These are phyloP conservation scores for Saturnispora mendoncae DNA, from an alignment of 805 yeast species.

Conservation along the genomic window DNA sequence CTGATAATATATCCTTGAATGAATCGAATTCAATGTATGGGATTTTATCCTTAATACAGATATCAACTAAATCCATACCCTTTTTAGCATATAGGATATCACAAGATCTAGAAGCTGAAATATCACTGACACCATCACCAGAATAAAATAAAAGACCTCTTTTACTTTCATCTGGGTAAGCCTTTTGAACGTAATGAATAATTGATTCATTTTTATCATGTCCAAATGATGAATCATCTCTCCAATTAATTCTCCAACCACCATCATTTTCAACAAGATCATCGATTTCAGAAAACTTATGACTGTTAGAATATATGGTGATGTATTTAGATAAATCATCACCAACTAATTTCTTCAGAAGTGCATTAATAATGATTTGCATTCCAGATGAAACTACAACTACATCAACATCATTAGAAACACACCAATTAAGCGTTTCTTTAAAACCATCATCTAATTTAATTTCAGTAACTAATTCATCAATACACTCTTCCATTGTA, in stretches of 20 bases:
- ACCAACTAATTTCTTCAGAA: constrained; percentile 52
- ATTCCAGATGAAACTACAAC: constrained; percentile 89
- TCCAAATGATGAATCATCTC: constrained; percentile 83
- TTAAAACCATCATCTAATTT: constrained; percentile 86
- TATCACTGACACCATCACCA: constrained; percentile 96
- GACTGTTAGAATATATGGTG: constrained; percentile 67
- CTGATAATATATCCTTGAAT: constrained; percentile 64
- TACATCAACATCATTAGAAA: constrained; percentile 62
- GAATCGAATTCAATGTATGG: constrained; percentile 78
- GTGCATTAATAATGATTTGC: constrained; percentile 80
- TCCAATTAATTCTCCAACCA: constrained; percentile 77
- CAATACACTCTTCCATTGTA: constrained; percentile 67
- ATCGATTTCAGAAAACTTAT: constrained; percentile 68
- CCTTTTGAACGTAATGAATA: constrained; percentile 34
- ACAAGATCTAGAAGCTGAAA: constrained; percentile 92
- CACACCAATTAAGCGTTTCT: constrained; percentile 73
- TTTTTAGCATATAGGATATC: constrained; percentile 87
- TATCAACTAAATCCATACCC: constrained; percentile 82
- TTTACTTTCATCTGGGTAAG: constrained; percentile 24
- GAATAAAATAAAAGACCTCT: constrained; percentile 73
- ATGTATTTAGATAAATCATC: constrained; percentile 61
- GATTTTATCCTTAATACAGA: constrained; percentile 69
- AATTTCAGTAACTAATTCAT: constrained; percentile 53
- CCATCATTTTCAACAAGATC: constrained; percentile 32
- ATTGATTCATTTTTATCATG: constrained; percentile 90